A percentile compares a stretch with the other conserved stretches of the same genome.
Evolutionary conservation across 352 stramenopile species (phyloP).

Genomic region (Phytophthora pistaciae): DNA sequence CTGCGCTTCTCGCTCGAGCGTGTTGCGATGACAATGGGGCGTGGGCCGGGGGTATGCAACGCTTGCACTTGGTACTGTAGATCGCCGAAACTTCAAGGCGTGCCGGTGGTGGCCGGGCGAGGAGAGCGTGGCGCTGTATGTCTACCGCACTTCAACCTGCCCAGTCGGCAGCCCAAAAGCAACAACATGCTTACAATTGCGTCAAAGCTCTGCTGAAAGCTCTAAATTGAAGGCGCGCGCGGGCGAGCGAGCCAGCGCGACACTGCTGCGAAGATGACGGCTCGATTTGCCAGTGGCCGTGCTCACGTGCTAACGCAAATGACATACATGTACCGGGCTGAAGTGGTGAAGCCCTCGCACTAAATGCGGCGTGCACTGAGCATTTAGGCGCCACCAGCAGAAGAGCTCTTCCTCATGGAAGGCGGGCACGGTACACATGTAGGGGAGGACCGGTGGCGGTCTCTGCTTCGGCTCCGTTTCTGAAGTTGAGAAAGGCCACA

Average conservation of each 20-base stretch:
- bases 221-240: slow-evolving; percentile 12
- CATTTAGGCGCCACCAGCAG: no score
- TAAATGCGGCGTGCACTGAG: no score
- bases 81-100: slow-evolving; percentile 23
- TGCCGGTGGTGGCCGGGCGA: slow-evolving; percentile 8
- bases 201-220: slow-evolving; percentile 12
- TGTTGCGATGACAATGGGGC: not conserved
- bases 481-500: not conserved
- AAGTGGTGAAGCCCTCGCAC: not conserved
- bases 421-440: not conserved
- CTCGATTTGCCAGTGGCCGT: slow-evolving; percentile 20
- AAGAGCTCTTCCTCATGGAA: no score
- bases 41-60: not conserved
- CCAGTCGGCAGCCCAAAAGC: not conserved
- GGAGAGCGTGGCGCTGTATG: not conserved
- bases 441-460: not conserved
- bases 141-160: not conserved
- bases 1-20: not conserved
- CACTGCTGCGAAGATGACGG: slow-evolving; percentile 4
- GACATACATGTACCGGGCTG: not conserved
- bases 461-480: not conserved
- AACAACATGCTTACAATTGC: not conserved
- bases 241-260: slow-evolving; percentile 4
- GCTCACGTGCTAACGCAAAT: slow-evolving; percentile 8
- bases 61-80: slow-evolving; percentile 4